Evolutionary conservation across 352 stramenopile genomes (phyloP).

Genomic region (Hyaloperonospora arabidopsidis): DNA sequence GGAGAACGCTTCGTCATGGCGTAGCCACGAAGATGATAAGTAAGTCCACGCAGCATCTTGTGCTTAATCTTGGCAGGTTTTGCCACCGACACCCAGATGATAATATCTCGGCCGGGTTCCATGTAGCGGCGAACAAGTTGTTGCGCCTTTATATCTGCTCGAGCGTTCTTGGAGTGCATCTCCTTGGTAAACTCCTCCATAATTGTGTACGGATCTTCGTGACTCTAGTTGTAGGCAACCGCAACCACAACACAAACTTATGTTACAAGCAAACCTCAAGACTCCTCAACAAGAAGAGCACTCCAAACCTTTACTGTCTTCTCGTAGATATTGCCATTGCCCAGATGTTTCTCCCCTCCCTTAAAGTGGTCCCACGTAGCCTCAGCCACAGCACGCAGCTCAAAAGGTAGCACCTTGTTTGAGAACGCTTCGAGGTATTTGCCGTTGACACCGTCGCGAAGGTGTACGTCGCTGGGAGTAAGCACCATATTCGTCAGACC

Average conservation of each 20-base stretch:
- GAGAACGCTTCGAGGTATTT: slow-evolving; percentile 36
- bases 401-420: slow-evolving; percentile 40
- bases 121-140: slow-evolving; percentile 49
- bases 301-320: slow-evolving; percentile 25
- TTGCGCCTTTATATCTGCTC: slow-evolving; percentile 40
- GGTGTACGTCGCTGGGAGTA: slow-evolving; percentile 24
- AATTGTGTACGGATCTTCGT: slow-evolving; percentile 36
- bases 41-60: slow-evolving; percentile 27
- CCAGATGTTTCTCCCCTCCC: slow-evolving; percentile 26
- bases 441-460: slow-evolving; percentile 31
- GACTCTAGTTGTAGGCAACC: slow-evolving; percentile 8
- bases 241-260: not conserved
- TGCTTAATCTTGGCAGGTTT: slow-evolving; percentile 41
- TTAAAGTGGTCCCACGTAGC: slow-evolving; percentile 42
- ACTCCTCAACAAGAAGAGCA: not conserved
- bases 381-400: slow-evolving; percentile 23
- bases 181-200: slow-evolving; percentile 49
- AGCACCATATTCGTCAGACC: slow-evolving; percentile 29
- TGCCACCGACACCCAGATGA: slow-evolving; percentile 34
- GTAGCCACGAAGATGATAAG: slow-evolving; percentile 49
- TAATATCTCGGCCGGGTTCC: slow-evolving; percentile 39
- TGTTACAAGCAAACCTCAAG: not conserved
- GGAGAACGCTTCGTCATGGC: slow-evolving; percentile 29
- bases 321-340: slow-evolving; percentile 32
- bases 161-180: slow-evolving; percentile 35